Evolutionary conservation across 2,329 filamentous ascomycete genomes (phyloP).

Genomic region (Penicillium sp.): DNA sequence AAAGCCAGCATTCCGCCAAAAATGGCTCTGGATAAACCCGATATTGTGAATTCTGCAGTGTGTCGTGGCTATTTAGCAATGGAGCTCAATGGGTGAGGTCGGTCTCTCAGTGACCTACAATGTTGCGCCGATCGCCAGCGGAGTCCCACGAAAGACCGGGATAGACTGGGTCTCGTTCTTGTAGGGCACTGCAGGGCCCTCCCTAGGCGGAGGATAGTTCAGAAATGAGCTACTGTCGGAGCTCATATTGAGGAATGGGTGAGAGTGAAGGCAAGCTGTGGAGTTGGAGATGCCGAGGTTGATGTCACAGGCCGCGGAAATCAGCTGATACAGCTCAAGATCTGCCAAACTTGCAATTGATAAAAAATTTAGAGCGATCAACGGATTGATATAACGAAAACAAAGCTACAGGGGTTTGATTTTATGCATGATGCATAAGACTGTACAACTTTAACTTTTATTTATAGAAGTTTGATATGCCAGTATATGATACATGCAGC

Average conservation of each 20-base stretch:
- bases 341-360: not conserved
- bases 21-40: conserved; percentile 56
- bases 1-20: conserved; percentile 71
- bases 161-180: conserved; percentile 55
- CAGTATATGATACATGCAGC: conserved; percentile 1
- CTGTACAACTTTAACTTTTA: not conserved
- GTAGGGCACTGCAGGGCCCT: conserved; percentile 44
- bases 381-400: not conserved
- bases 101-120: conserved; percentile 47
- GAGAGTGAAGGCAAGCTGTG: not conserved
- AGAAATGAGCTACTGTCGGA: conserved; percentile 23
- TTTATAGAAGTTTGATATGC: not conserved
- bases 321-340: conserved; percentile 6
- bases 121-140: conserved; percentile 57
- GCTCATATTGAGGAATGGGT: conserved; percentile 18
- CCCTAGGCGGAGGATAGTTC: conserved; percentile 36
- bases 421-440: not conserved
- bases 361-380: no score
- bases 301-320: conserved; percentile 15
- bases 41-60: conserved; percentile 52
- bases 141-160: conserved; percentile 62
- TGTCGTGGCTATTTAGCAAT: conserved; percentile 3
- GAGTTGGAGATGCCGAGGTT: conserved; percentile 6
- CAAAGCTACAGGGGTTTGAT: not conserved
- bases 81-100: not conserved